These are phyloP conservation scores for Eucalyptus globulus DNA, from an alignment of 345 rosid species.

Conservation along the genomic window DNA sequence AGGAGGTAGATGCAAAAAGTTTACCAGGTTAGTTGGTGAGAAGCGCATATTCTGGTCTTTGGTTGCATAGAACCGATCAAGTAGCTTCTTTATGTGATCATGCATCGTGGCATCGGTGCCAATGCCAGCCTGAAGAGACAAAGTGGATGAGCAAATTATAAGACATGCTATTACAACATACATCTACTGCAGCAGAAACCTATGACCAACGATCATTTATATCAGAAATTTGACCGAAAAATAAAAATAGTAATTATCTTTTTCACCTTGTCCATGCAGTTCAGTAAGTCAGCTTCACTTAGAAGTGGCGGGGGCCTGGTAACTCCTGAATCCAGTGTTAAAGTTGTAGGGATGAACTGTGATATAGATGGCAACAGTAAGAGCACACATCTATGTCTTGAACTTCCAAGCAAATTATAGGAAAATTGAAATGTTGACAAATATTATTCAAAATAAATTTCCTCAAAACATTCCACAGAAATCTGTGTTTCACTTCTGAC, in stretches of 20 bases:
- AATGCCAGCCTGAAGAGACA: slow-evolving; percentile 64
- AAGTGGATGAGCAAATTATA: not conserved
- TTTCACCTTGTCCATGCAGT: slow-evolving; percentile 96
- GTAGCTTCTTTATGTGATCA: slow-evolving; percentile 94
- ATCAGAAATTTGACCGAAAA: not conserved
- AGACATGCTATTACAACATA: not conserved
- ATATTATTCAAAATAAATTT: not conserved
- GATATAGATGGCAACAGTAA: slow-evolving; percentile 8
- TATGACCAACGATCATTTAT: not conserved
- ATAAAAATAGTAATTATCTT: not conserved
- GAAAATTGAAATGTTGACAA: not conserved
- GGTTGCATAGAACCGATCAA: slow-evolving; percentile 89
- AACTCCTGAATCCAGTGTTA: slow-evolving; percentile 89
- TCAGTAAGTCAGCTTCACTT: slow-evolving; percentile 89
- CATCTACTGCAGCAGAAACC: not conserved
- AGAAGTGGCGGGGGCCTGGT: slow-evolving; percentile 89
- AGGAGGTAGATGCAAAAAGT: not conserved
- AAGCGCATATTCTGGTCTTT: slow-evolving; percentile 82
- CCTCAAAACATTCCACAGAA: not conserved
- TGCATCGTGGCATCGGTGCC: slow-evolving; percentile 99
- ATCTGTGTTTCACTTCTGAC: not conserved
- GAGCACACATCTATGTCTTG: not conserved
- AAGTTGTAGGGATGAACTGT: slow-evolving; percentile 72
- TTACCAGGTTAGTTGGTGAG: slow-evolving; percentile 89
- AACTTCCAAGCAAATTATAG: not conserved